These are phyloP conservation scores for Fusarium nematophilum DNA, from an alignment of 2,329 filamentous ascomycete species.

Conservation along the genomic window DNA sequence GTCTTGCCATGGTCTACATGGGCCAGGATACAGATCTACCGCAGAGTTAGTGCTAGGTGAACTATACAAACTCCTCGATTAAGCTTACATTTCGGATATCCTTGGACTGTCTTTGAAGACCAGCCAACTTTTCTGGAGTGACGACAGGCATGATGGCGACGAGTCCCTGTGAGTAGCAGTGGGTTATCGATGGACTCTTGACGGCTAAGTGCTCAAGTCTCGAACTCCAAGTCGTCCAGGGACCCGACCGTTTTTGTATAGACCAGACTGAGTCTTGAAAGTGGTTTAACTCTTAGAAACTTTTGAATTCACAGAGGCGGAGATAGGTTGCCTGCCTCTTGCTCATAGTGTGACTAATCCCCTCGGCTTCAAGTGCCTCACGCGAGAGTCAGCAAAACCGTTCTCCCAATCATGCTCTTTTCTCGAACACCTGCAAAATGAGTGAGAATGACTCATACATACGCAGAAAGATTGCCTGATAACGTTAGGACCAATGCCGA, in stretches of 20 bases:
- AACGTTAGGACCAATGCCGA: constrained; percentile 7
- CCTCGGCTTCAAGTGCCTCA: constrained; percentile 13
- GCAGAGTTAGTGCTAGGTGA: constrained; percentile 7
- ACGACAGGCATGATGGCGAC: constrained; percentile 84
- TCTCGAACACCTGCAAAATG: constrained; percentile 26
- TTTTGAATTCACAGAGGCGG: constrained; percentile 15
- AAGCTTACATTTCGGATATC: constrained; percentile 88
- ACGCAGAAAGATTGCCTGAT: constrained; percentile 12
- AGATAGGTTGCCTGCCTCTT: constrained; percentile 20
- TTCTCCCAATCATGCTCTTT: constrained; percentile 17
- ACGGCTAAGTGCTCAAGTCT: constrained; percentile 12
- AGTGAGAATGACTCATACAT: constrained; percentile 45
- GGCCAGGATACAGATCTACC: constrained; percentile 90
- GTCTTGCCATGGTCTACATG: constrained; percentile 99
- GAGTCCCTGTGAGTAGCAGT: constrained; percentile 1
- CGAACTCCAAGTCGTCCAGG: background rate
- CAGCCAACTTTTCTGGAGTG: constrained; percentile 87
- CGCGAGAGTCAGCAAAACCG: constrained; percentile 33
- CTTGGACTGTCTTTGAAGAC: constrained; percentile 86
- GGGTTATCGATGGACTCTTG: constrained; percentile 4
- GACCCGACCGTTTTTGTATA: background rate
- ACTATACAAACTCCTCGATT: background rate
- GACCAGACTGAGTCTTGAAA: constrained; percentile 6
- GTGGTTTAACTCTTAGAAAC: constrained; percentile 18
- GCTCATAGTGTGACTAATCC: constrained; percentile 43